A percentile compares a stretch with the other conserved stretches of the same genome.
phyloP scores from a whole-genome alignment of 2,329 filamentous ascomycete genomes.

The Pseudohalonectria lignicola region DNA sequence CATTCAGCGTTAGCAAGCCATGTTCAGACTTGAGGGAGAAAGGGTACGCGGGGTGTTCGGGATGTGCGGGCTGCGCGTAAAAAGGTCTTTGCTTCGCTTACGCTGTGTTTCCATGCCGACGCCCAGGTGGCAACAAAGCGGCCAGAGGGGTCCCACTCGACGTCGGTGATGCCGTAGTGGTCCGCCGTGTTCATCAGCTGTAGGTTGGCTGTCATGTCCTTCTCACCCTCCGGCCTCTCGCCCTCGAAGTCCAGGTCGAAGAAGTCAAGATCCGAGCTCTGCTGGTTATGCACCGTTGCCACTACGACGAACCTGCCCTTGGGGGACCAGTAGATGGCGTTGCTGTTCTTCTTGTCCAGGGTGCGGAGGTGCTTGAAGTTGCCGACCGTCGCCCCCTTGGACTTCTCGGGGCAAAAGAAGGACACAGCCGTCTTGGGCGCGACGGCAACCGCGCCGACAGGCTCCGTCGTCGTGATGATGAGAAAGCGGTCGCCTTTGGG shows the following conservation, averaged over 20 bases:
- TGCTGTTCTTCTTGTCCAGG: constrained; percentile 98
- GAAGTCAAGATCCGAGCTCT: constrained; percentile 94
- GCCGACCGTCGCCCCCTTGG: constrained; percentile 67
- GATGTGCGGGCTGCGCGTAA: too few species aligned
- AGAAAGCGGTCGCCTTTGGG: constrained; percentile 96
- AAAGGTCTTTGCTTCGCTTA: constrained; percentile 36
- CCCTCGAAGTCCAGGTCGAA: constrained; percentile 97
- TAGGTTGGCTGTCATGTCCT: constrained; percentile 88
- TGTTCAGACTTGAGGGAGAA: too few species aligned
- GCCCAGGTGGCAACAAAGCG: constrained; percentile 91
- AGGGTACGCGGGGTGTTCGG: background rate
- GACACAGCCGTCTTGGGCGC: constrained; percentile 88
- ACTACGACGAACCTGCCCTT: constrained; percentile 91
- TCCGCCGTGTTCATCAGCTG: constrained; percentile 90
- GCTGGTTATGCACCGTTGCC: constrained; percentile 82
- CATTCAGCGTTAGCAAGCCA: constrained; percentile 10
- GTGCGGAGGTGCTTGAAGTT: constrained; percentile 97
- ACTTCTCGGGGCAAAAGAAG: constrained; percentile 95
- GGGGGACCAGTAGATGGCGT: constrained; percentile 98
- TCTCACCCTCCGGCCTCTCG: constrained; percentile 85
- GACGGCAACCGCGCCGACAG: constrained; percentile 65
- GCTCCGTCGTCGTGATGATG: constrained; percentile 88
- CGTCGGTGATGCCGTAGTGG: constrained; percentile 94
- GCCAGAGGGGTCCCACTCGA: constrained; percentile 96
- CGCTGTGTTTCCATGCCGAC: constrained; percentile 89